phyloP scores from a whole-genome alignment of 2,329 filamentous ascomycete species.

The Dactylella cylindrospora region DNA sequence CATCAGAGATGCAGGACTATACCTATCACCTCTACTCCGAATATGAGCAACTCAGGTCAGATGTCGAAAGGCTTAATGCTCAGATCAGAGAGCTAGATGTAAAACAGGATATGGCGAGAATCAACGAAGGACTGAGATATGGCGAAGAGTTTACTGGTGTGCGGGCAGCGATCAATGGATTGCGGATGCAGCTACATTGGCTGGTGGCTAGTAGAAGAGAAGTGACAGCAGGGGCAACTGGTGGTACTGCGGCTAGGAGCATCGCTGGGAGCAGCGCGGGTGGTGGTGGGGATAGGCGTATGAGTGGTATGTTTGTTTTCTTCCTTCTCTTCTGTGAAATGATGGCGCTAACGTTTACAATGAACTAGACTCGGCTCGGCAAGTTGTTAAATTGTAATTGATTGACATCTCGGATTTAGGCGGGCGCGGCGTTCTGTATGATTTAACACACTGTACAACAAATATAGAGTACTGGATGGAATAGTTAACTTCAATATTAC shows the following conservation, averaged over 20 bases:
- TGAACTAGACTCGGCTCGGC: slow-evolving; percentile 31
- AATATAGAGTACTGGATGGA: too few relatives aligned
- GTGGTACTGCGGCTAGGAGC: slow-evolving; percentile 7
- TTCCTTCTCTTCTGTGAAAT: not conserved
- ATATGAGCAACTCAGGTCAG: slow-evolving; percentile 48
- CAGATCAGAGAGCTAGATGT: slow-evolving; percentile 48
- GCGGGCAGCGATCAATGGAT: slow-evolving; percentile 48
- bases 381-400: slow-evolving; percentile 33
- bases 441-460: too few relatives aligned
- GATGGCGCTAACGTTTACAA: not conserved
- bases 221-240: slow-evolving; percentile 6
- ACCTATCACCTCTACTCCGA: slow-evolving; percentile 48
- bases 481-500: too few relatives aligned
- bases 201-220: slow-evolving; percentile 45
- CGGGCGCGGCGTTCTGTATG: not conserved
- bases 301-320: slow-evolving; percentile 31
- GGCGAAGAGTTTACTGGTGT: slow-evolving; percentile 49
- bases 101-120: slow-evolving; percentile 48
- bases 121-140: slow-evolving; percentile 47
- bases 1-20: slow-evolving; percentile 46
- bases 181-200: slow-evolving; percentile 49
- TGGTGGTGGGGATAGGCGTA: slow-evolving; percentile 22
- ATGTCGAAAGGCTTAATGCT: slow-evolving; percentile 47
- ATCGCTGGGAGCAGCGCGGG: slow-evolving; percentile 10
- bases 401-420: slow-evolving; percentile 4